Evolutionary conservation across 495 filamentous ascomycete genomes (phyloP).

Genomic region (Aspergillus cavernicola): DNA sequence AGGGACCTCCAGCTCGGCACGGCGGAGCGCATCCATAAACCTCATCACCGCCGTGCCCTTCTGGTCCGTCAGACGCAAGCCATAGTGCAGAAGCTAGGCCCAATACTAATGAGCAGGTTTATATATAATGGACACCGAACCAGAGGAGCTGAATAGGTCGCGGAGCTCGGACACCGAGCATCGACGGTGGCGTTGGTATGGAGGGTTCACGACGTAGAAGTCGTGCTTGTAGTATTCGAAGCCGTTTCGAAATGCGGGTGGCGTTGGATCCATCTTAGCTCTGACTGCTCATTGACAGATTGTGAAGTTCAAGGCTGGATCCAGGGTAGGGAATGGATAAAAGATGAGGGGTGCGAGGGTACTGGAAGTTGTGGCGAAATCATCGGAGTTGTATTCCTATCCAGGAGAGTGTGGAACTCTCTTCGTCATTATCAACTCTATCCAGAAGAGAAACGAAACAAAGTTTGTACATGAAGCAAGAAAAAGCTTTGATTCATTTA

Average conservation of each 20-base stretch:
- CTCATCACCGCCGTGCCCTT: constrained; percentile 56
- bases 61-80: constrained; percentile 46
- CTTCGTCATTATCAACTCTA: no score
- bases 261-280: constrained; percentile 1
- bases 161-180: constrained; percentile 45
- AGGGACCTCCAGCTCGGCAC: constrained; percentile 42
- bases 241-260: neutral
- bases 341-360: neutral
- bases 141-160: constrained; percentile 34
- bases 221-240: constrained; percentile 32
- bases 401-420: neutral
- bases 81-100: constrained; percentile 58
- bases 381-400: neutral
- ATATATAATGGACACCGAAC: constrained; percentile 29
- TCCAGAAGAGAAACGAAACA: no score
- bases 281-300: neutral
- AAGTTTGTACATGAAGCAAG: no score
- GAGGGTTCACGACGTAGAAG: constrained; percentile 45
- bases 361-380: neutral
- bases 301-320: no score
- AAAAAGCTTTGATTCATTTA: constrained; percentile 23
- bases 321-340: no score
- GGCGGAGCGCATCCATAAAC: constrained; percentile 48
- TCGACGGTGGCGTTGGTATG: constrained; percentile 48
- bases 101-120: constrained; percentile 53